Conservation (phyloP, 148 eudicot species). For the Camellia japonica region DNA sequence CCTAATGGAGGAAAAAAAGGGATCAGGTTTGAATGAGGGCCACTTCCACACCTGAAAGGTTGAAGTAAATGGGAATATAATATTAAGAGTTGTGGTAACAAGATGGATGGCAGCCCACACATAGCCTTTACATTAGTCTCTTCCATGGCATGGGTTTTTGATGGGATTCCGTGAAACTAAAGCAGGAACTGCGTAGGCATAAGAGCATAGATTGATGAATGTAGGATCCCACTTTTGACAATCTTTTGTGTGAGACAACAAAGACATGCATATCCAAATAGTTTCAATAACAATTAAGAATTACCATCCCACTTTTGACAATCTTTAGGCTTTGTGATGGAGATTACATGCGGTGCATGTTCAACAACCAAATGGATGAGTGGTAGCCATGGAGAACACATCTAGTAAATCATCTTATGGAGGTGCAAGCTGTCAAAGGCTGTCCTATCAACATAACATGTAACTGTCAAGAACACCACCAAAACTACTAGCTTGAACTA, state of each 20-base stretch:
- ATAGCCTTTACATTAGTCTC: no score
- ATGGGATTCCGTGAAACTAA: neutral
- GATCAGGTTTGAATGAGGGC: neutral
- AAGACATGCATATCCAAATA: neutral
- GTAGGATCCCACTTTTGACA: neutral
- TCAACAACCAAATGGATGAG: neutral
- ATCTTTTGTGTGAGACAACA: neutral
- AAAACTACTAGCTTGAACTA: neutral
- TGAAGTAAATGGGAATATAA: conserved; percentile 2
- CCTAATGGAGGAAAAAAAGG: neutral
- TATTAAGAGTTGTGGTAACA: neutral
- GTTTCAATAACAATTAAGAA: neutral
- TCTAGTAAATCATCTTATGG: neutral
- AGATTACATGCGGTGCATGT: neutral
- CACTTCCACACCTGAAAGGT: neutral
- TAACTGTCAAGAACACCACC: neutral
- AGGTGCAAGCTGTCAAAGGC: neutral
- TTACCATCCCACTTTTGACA: neutral
- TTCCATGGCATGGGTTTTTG: neutral
- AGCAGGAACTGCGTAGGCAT: neutral
- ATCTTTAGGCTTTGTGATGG: neutral
- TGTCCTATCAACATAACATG: neutral
- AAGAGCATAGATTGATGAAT: neutral
- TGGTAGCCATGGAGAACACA: neutral
- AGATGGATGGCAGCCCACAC: neutral